Base-by-base conservation (phyloP, 306 rosid species). In the Erythrophleum fordii region DNA sequence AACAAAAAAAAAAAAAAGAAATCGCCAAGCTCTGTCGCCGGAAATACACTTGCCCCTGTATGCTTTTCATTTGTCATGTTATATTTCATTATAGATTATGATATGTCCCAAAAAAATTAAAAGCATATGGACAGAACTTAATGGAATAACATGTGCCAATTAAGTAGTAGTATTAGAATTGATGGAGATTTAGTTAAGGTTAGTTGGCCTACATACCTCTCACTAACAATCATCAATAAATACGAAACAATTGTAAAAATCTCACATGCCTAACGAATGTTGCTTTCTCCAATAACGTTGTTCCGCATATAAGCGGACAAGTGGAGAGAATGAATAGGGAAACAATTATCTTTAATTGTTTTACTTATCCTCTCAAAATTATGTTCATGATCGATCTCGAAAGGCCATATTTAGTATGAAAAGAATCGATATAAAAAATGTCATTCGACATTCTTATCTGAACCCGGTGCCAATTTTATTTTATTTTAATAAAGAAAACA, bases 401-500 rank as follows among this genome's bases (percentile, higher is more conserved):
- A 23, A 53, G 6, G 59, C 78, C 68, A 35, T 20, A 18, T 34
- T 8, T 20, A 11, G 71, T 22, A 62, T 62, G n/a, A 56, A 77
- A 49, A 2, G 6, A 49, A 16, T 62, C 18, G 42, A 48, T 56
- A 56, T 49, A 5, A 26, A n/a, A 46, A 26, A 49, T 20, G 51
- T 37, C 29, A 9, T 26, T 35, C 9, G 34, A 29, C 73, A 65
- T 71, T 28, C 75, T 77, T 6, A 77, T 71, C 69, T 51, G 5
- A 6, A 5, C 34, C 31, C 34, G 44, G 9, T 29, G 53, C 18
- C 35, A 12, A 8, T 5, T 28, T 48, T 48, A 23, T 46, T 16
- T 28, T 56, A 1, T 18, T 23, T 25, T 11, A 44, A 44, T 26
- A 3, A 23, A 11, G 3, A 44, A 44, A 42, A 5, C 2, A 34